Conservation (phyloP, 2,329 filamentous ascomycete genomes). For the Geosmithia putterillii region DNA sequence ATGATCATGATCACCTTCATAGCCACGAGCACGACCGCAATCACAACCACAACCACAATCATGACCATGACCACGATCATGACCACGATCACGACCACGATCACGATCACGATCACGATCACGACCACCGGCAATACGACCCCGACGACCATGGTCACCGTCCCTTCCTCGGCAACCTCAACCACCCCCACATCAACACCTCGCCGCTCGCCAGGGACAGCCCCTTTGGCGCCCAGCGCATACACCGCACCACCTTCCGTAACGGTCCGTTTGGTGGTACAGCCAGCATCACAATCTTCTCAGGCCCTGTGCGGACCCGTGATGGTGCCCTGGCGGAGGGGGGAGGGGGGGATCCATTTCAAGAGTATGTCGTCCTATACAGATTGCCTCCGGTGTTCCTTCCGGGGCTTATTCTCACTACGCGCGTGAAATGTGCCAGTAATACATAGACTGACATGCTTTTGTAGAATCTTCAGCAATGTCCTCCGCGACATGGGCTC, state of each 20-base stretch:
- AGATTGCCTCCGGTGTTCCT: too few species aligned
- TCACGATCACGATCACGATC: neutral
- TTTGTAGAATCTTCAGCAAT: constrained; percentile 24
- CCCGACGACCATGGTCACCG: too few species aligned
- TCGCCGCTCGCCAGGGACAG: constrained; percentile 1
- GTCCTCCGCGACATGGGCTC: constrained; percentile 29
- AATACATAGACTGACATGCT: neutral
- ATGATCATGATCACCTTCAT: neutral
- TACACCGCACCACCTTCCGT: constrained; percentile 25
- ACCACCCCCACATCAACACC: neutral
- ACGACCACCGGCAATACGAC: neutral
- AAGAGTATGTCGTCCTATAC: constrained; percentile 28
- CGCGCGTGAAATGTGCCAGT: too few species aligned
- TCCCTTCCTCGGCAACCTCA: neutral
- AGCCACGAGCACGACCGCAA: neutral
- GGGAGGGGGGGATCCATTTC: constrained; percentile 27
- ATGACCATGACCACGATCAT: constrained; percentile 1
- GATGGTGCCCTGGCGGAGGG: constrained; percentile 5
- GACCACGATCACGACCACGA: constrained; percentile 4
- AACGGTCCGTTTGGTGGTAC: constrained; percentile 23
- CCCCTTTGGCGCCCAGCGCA: constrained; percentile 11
- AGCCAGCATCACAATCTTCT: constrained; percentile 36
- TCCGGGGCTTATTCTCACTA: too few species aligned
- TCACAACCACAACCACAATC: neutral
- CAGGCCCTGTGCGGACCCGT: constrained; percentile 16